A percentile compares a stretch with the other conserved stretches of the same genome.
Conservation (phyloP, 2,329 filamentous ascomycete species). For the Sarocladium kiliense region DNA sequence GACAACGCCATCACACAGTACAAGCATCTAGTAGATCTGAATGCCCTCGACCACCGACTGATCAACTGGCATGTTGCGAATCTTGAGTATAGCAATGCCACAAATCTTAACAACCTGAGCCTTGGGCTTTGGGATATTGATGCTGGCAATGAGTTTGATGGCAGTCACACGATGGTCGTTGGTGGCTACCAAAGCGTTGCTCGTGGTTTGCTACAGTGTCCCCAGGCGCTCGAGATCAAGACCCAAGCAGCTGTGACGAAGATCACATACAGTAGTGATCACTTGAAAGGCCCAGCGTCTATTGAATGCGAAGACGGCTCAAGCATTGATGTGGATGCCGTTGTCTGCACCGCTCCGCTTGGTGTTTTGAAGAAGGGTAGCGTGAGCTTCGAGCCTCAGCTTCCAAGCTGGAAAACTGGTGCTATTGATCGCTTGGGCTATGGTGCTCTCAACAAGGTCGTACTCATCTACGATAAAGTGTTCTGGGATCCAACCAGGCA, state of each 20-base stretch:
- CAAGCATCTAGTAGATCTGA: slow-evolving; percentile 73
- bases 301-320: slow-evolving; percentile 76
- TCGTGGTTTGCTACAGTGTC: slow-evolving; percentile 75
- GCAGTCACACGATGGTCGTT: slow-evolving; percentile 85
- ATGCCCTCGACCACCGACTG: slow-evolving; percentile 79
- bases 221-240: slow-evolving; percentile 70
- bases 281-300: slow-evolving; percentile 42
- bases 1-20: slow-evolving; percentile 90
- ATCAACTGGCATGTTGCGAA: slow-evolving; percentile 99
- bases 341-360: slow-evolving; percentile 86
- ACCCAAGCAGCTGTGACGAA: slow-evolving; percentile 68
- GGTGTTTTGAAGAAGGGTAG: slow-evolving; percentile 83
- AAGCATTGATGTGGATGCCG: slow-evolving; percentile 73
- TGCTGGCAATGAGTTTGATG: slow-evolving; percentile 95
- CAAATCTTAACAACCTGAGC: slow-evolving; percentile 80
- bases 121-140: slow-evolving; percentile 95
- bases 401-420: slow-evolving; percentile 81
- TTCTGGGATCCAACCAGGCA: slow-evolving; percentile 91
- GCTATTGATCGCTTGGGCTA: slow-evolving; percentile 84
- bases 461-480: slow-evolving; percentile 79
- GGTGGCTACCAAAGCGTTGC: slow-evolving; percentile 93
- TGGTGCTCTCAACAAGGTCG: slow-evolving; percentile 90
- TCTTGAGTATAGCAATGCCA: slow-evolving; percentile 94
- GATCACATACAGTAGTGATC: slow-evolving; percentile 58
- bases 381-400: slow-evolving; percentile 79